phyloP scores from a whole-genome alignment of 2,329 filamentous ascomycete species.

The Penicillium nordicum region DNA sequence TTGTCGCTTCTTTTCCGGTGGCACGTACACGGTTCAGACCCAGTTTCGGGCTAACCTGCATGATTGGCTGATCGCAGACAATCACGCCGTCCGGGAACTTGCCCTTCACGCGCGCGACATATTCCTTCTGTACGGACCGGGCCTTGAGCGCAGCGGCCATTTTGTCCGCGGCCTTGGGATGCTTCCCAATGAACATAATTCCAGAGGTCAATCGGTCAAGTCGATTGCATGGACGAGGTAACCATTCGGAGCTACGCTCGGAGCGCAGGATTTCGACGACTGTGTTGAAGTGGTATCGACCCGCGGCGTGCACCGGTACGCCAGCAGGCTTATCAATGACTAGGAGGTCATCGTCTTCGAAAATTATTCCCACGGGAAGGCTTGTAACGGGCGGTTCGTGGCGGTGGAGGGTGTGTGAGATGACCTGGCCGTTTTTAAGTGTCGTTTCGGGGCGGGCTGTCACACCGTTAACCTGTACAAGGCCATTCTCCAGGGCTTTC shows the following conservation, averaged over 20 bases:
- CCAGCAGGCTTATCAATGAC: constrained; percentile 97
- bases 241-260: constrained; percentile 59
- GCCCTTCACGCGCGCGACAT: constrained; percentile 85
- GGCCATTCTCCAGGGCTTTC: constrained; percentile 74
- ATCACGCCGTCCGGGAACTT: constrained; percentile 88
- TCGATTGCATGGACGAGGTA: constrained; percentile 78
- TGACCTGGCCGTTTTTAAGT: constrained; percentile 82
- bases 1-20: constrained; percentile 83
- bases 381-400: constrained; percentile 92
- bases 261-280: constrained; percentile 89
- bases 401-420: constrained; percentile 89
- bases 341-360: constrained; percentile 89
- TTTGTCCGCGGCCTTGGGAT: constrained; percentile 70
- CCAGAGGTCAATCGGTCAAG: constrained; percentile 91
- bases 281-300: constrained; percentile 93
- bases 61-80: constrained; percentile 87
- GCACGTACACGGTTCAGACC: constrained; percentile 92
- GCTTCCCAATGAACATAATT: constrained; percentile 97
- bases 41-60: constrained; percentile 91
- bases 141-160: constrained; percentile 73
- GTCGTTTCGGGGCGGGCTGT: constrained; percentile 64
- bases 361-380: constrained; percentile 73
- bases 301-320: constrained; percentile 90
- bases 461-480: constrained; percentile 76
- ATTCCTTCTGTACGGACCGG: constrained; percentile 89